phyloP scores from a whole-genome alignment of 2,329 filamentous ascomycete species.

The Talaromyces marneffei region DNA sequence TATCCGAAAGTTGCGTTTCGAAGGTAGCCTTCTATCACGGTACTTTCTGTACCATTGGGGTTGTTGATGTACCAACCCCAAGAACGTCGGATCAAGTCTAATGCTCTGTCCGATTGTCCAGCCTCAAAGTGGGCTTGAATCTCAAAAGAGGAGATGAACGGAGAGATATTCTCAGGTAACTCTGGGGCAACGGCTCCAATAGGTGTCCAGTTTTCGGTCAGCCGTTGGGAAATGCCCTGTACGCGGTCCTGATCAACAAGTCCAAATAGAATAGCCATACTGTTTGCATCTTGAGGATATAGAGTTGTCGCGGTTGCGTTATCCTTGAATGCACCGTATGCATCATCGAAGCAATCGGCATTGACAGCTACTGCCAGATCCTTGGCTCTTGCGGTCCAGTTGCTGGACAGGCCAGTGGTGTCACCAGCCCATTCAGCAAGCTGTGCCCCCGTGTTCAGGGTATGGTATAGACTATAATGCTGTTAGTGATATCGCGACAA shows the following conservation, averaged over 20 bases:
- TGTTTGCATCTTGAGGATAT: constrained; percentile 57
- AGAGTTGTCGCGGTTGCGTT: constrained; percentile 49
- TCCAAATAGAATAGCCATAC: constrained; percentile 49
- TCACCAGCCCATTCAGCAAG: constrained; percentile 48
- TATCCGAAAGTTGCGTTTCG: constrained; percentile 55
- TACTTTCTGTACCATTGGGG: constrained; percentile 53
- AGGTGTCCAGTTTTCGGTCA: constrained; percentile 50
- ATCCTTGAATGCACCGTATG: constrained; percentile 49
- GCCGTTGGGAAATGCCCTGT: constrained; percentile 38
- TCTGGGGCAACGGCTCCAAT: constrained; percentile 54
- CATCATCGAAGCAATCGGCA: constrained; percentile 44
- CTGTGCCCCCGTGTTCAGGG: constrained; percentile 48
- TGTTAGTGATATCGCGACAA: background rate
- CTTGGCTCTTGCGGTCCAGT: constrained; percentile 39
- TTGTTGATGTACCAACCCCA: constrained; percentile 60
- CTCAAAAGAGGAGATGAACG: constrained; percentile 56
- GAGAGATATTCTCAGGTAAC: constrained; percentile 52
- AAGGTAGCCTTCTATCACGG: constrained; percentile 56
- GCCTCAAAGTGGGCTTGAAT: constrained; percentile 52
- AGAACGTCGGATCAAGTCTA: constrained; percentile 50
- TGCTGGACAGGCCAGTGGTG: constrained; percentile 32
- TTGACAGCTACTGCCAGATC: constrained; percentile 44
- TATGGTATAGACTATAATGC: constrained; percentile 44
- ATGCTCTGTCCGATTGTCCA: constrained; percentile 45
- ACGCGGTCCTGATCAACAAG: constrained; percentile 36